Conservation (phyloP, 169 alveolate species). For the Babesia ovata region DNA sequence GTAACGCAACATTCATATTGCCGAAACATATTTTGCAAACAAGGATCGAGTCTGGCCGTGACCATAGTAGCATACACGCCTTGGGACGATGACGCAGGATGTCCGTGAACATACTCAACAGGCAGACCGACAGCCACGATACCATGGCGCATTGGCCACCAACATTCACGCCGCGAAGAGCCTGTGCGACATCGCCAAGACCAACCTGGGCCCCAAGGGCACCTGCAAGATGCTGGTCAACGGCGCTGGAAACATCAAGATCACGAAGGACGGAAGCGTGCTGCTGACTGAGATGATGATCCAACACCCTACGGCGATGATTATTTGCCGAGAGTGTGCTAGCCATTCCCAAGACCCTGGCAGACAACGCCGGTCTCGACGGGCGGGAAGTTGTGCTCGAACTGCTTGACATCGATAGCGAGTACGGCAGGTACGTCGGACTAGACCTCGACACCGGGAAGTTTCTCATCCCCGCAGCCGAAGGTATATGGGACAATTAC, state of each 20-base stretch:
- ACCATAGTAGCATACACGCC: no score
- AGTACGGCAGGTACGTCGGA: slow-evolving; percentile 90
- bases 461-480: slow-evolving; percentile 89
- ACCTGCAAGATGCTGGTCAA: slow-evolving; percentile 98
- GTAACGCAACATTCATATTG: no score
- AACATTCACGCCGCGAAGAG: slow-evolving; percentile 97
- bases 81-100: slow-evolving; percentile 17
- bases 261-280: slow-evolving; percentile 97
- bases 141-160: slow-evolving; percentile 93
- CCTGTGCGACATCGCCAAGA: slow-evolving; percentile 92
- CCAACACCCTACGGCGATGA: slow-evolving; percentile 99
- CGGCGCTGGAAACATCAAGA: slow-evolving; percentile 92
- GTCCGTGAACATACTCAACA: slow-evolving; percentile 87
- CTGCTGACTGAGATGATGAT: slow-evolving; percentile 98
- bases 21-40: no score
- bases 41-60: no score
- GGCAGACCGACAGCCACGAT: slow-evolving; percentile 94
- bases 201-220: slow-evolving; percentile 98
- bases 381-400: slow-evolving; percentile 88
- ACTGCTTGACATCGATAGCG: slow-evolving; percentile 86
- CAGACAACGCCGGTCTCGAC: slow-evolving; percentile 97
- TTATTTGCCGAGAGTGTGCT: slow-evolving; percentile 97
- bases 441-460: slow-evolving; percentile 92
- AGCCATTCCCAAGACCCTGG: slow-evolving; percentile 91
- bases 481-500: slow-evolving; percentile 94